Base-by-base conservation (phyloP, 1,284 basidiomycete genomes). In the Trametes versicolor region DNA sequence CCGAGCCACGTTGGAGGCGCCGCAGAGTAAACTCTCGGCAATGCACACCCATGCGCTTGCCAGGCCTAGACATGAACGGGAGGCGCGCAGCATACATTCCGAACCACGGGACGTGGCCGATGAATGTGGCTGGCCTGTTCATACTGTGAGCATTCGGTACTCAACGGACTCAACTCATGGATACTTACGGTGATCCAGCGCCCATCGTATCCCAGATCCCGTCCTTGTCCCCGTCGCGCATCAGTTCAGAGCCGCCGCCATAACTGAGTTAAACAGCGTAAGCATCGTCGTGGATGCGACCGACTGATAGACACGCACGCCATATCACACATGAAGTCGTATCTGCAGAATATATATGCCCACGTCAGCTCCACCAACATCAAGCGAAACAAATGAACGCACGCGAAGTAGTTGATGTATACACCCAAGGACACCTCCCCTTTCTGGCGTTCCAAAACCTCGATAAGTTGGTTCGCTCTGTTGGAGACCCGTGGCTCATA, bases 251-350 rank as follows among this genome's bases (percentile, higher is more conserved):
- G 0, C 71, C 70, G 15, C 75, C 75, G 2, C 75, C 74, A 32
- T 74, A 76, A 3, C 75, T 75, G 13, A 36, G 10, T 12, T 19
- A 2, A 34, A 1, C 8, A n/a, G 32, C 17, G 12, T 29, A n/a
- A 29, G 29, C 12, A 19, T 50, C 13, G 13, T 19, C 21, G 25
- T 15, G 25, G 23, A 2, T 8, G 19, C 2, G 54, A 2, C 23
- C 19, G 12, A 32, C 7, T 2, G 2, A 17, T 5, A 21, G 39
- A n/a, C 13, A 78, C 81, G 73, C 72, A 88, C 86, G 82, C 85
- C 75, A 89, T 79, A 67, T 87, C 86, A 32, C 84, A 84, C 86
- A 88, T 87, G 64, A 89, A 83, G 70, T 89, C 88, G 63, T 83
- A 86, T 19, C 27, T 41, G 23, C 2, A 52, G 61, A 8, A 54